Evolutionary conservation across 345 rosid genomes (phyloP), one percentile per base, ranked within the genome.

Genomic region (Dovyalis caffra): DNA sequence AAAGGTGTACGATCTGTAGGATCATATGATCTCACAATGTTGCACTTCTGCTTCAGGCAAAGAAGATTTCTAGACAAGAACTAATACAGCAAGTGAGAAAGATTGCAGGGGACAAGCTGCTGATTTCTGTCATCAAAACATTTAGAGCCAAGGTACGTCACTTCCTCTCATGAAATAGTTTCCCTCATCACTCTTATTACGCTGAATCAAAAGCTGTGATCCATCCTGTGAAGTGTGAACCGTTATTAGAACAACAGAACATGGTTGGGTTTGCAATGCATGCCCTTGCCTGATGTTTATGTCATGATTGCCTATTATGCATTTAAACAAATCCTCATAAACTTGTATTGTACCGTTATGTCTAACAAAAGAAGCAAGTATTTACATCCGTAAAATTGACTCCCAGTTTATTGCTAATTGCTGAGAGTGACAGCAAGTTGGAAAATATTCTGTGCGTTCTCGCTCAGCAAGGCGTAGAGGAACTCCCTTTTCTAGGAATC

Each of bases 31-130:
- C 77, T 72, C 6, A 62, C 38, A 38, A 61, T 38, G 61, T 21
- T 23, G 3, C 18, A n/a, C 40, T 23, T 76, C 63, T 77, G 37
- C 9, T 77, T 45, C 87, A 94, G 98, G 88, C 80, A n/a, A 82
- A 76, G 82, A 92, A 89, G 85, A 84, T 94, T 60, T 78, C 92
- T 1, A 82, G 96, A 69, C 81, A 71, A 38, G 92, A 92, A 32
- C 72, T 94, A 16, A 83, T 94, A 38, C 86, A 79, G 35, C 76
- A 83, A 58, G 83, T 90, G 68, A 88, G 98, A 77, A 78, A 74
- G 28, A 77, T 90, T 34, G 87, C 90, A 2, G 97, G 98, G 70
- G 97, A 94, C 81, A 84, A 74, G 73, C 75, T 92, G 79, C 82
- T 94, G 87, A 82, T 87, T 73, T 74, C 86, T 32, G 85, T 88